Percentiles rank a stretch among this genome's conserved stretches.
Evolutionary conservation across 2,329 filamentous ascomycete species (phyloP).

Genomic region (Pseudogymnoascus pannorum): DNA sequence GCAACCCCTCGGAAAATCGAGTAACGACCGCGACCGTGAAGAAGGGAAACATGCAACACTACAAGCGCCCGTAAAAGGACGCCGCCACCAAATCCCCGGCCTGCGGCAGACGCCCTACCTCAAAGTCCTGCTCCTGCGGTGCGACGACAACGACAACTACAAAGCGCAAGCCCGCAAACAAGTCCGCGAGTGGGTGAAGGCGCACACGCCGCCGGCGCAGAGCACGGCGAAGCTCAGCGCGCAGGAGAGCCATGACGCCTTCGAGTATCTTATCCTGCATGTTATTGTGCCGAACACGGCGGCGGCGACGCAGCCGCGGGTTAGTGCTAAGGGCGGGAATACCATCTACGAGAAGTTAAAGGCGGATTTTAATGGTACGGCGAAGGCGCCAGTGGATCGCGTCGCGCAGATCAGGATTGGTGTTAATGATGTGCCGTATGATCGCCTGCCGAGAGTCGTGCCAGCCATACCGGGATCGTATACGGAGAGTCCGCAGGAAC

Average conservation of each 20-base stretch:
- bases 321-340: conserved; percentile 56
- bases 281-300: conserved; percentile 82
- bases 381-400: conserved; percentile 66
- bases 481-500: conserved; percentile 66
- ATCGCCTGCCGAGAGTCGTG: conserved; percentile 54
- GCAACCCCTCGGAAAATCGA: conserved; percentile 41
- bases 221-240: conserved; percentile 49
- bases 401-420: conserved; percentile 79
- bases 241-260: conserved; percentile 91
- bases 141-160: conserved; percentile 93
- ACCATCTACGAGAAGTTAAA: conserved; percentile 85
- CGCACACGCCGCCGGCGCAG: conserved; percentile 55
- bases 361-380: conserved; percentile 77
- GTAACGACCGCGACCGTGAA: conserved; percentile 21
- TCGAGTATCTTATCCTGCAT: conserved; percentile 90
- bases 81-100: conserved; percentile 91
- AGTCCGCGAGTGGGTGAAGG: conserved; percentile 86
- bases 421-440: conserved; percentile 61
- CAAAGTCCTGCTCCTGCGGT: conserved; percentile 81
- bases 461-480: conserved; percentile 58
- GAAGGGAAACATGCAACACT: conserved; percentile 16
- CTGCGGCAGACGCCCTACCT: conserved; percentile 88
- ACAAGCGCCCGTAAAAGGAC: conserved; percentile 39
- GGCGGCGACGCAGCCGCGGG: conserved; percentile 70
- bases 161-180: conserved; percentile 71